Evolutionary conservation across 257 asterid genomes (phyloP).

Genomic region (Nicotiana tabacum): DNA sequence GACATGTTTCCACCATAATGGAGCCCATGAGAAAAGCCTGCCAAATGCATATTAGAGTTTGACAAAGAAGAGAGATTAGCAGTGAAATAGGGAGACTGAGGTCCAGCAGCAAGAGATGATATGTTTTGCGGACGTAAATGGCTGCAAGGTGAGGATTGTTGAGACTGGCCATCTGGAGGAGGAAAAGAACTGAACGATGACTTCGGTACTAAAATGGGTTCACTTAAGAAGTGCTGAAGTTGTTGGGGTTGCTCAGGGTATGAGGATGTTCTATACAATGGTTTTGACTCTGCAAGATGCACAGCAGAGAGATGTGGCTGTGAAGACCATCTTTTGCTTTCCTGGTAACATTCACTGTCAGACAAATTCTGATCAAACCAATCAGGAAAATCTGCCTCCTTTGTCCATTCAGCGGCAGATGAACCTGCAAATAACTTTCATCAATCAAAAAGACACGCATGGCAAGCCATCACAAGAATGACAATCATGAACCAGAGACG

Average conservation of each 20-base stretch:
- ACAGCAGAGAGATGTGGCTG: slow-evolving; percentile 59
- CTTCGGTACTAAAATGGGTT: slow-evolving; percentile 70
- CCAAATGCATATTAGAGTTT: slow-evolving; percentile 41
- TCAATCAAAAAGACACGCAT: slow-evolving; percentile 11
- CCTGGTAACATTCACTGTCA: slow-evolving; percentile 59
- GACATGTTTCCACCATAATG: slow-evolving; percentile 47
- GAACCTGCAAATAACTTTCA: slow-evolving; percentile 52
- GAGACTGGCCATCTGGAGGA: slow-evolving; percentile 55
- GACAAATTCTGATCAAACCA: slow-evolving; percentile 64
- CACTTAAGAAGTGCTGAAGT: slow-evolving; percentile 62
- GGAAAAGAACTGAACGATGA: slow-evolving; percentile 80
- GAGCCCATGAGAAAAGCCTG: slow-evolving; percentile 46
- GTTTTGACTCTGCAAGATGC: slow-evolving; percentile 34
- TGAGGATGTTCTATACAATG: slow-evolving; percentile 32
- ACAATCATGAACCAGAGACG: not conserved
- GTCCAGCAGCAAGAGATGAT: slow-evolving; percentile 51
- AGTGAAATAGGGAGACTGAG: slow-evolving; percentile 45
- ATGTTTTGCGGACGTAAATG: slow-evolving; percentile 36
- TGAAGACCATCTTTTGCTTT: slow-evolving; percentile 70
- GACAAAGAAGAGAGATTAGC: slow-evolving; percentile 40
- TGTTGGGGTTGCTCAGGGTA: slow-evolving; percentile 37
- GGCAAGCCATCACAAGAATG: slow-evolving; percentile 8
- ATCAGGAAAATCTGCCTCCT: slow-evolving; percentile 60
- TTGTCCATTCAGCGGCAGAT: slow-evolving; percentile 75
- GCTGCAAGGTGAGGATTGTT: slow-evolving; percentile 47